phyloP scores from a whole-genome alignment of 345 rosid species.

The Heritiera littoralis region DNA sequence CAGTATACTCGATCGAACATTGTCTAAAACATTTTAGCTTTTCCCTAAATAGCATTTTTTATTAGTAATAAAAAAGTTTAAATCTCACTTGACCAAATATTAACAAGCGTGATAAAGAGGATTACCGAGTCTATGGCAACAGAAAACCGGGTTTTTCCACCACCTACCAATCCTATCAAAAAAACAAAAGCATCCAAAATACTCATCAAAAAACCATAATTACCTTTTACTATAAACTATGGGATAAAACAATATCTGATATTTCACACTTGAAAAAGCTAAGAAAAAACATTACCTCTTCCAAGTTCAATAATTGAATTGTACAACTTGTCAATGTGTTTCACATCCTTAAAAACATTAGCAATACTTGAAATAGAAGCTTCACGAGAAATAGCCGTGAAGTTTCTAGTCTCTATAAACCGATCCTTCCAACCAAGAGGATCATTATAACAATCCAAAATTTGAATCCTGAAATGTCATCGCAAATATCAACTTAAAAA shows the following conservation, averaged over 20 bases:
- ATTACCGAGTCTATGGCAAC: constrained; percentile 87
- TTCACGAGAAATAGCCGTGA: constrained; percentile 28
- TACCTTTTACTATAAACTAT: neutral
- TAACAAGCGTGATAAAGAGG: constrained; percentile 1
- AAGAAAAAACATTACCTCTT: constrained; percentile 43
- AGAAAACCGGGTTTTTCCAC: constrained; percentile 59
- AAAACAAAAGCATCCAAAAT: constrained; percentile 25
- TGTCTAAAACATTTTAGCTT: neutral
- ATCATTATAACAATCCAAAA: constrained; percentile 87
- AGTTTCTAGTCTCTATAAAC: constrained; percentile 28
- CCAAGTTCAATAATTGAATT: constrained; percentile 66
- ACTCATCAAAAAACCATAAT: neutral
- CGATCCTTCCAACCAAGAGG: constrained; percentile 80
- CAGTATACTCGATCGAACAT: neutral
- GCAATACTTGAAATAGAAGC: constrained; percentile 36
- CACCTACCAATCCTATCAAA: constrained; percentile 60
- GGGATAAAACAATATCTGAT: neutral
- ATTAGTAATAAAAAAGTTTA: neutral
- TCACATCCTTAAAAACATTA: constrained; percentile 52
- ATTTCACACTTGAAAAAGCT: neutral
- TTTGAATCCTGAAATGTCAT: constrained; percentile 51
- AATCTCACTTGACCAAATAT: neutral
- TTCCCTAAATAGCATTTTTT: neutral
- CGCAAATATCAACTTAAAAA: constrained; percentile 9
- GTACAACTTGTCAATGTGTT: constrained; percentile 56